These are phyloP conservation scores for Quambalaria eucalypti DNA, from an alignment of 1,284 basidiomycete genomes.

Conservation along the genomic window DNA sequence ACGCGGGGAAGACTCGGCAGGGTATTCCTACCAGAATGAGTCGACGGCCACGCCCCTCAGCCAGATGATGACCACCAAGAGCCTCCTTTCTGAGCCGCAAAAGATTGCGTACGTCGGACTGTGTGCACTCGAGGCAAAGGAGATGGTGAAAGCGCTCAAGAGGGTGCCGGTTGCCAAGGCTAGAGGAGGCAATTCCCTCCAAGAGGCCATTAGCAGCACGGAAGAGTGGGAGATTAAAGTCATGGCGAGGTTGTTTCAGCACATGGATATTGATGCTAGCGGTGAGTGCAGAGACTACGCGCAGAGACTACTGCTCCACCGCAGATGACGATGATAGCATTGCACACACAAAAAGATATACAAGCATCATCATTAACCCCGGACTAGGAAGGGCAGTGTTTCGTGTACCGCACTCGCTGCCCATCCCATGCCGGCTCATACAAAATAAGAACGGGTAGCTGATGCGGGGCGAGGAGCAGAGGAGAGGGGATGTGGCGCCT, in stretches of 20 bases:
- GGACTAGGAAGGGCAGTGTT: not conserved
- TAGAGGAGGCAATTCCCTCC: constrained; percentile 28
- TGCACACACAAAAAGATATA: not conserved
- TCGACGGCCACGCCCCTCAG: constrained; percentile 34
- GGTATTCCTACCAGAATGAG: constrained; percentile 3
- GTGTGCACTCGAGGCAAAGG: constrained; percentile 34
- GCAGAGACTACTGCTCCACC: not conserved
- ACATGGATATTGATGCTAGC: constrained; percentile 42
- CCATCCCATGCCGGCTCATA: not conserved
- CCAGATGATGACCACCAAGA: constrained; percentile 45
- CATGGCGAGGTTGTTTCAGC: constrained; percentile 44
- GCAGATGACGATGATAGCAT: not conserved
- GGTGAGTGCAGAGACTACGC: constrained; percentile 14
- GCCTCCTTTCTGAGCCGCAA: constrained; percentile 39
- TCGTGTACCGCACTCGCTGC: not conserved
- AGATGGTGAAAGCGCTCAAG: constrained; percentile 25
- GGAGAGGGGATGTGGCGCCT: not conserved
- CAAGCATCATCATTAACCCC: not conserved
- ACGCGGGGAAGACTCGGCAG: not conserved
- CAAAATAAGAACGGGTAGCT: not conserved
- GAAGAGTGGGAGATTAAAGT: constrained; percentile 40
- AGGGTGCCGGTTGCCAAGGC: constrained; percentile 18
- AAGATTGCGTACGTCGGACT: constrained; percentile 46
- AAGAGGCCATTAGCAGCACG: constrained; percentile 22
- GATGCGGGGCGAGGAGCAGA: not conserved